Percentiles rank a stretch among this genome's conserved stretches.
phyloP scores from a whole-genome alignment of 495 filamentous ascomycete species.

The Aspergillus coremiiformis region DNA sequence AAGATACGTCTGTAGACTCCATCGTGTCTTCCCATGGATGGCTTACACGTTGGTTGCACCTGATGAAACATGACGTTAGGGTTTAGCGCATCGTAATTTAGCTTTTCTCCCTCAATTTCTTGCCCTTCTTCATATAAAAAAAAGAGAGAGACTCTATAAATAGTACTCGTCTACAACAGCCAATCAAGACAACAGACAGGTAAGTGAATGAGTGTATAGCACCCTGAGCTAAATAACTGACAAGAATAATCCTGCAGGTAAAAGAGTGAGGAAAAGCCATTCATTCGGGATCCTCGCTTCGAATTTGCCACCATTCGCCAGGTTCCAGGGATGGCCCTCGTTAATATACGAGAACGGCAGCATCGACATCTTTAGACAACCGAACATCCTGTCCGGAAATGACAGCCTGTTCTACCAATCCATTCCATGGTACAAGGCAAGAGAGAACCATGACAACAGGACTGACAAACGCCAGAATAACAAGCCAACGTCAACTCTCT shows the following conservation, averaged over 20 bases:
- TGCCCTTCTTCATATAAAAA: neutral
- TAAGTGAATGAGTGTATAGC: neutral
- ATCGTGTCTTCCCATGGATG: neutral
- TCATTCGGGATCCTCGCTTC: neutral
- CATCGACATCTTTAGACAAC: neutral
- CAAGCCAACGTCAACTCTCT: too few relatives aligned
- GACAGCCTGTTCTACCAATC: neutral
- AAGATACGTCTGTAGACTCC: conserved; percentile 31
- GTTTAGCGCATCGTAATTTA: neutral
- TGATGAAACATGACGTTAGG: neutral
- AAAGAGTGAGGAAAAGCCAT: neutral
- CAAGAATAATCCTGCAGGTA: neutral
- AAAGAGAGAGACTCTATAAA: neutral
- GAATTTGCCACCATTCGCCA: neutral
- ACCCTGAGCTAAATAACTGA: neutral
- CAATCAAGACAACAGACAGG: neutral
- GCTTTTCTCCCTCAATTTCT: neutral
- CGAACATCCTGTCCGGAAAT: neutral
- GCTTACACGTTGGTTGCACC: neutral
- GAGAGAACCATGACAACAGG: neutral
- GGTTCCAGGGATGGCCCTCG: neutral
- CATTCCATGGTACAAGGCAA: neutral
- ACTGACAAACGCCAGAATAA: neutral
- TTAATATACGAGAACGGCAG: neutral
- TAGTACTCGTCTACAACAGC: neutral